Percentiles rank a stretch among this genome's conserved stretches.
These are phyloP conservation scores for Emiliania huxleyi DNA, from an alignment of 78 protist genomes.

Conservation along the genomic window DNA sequence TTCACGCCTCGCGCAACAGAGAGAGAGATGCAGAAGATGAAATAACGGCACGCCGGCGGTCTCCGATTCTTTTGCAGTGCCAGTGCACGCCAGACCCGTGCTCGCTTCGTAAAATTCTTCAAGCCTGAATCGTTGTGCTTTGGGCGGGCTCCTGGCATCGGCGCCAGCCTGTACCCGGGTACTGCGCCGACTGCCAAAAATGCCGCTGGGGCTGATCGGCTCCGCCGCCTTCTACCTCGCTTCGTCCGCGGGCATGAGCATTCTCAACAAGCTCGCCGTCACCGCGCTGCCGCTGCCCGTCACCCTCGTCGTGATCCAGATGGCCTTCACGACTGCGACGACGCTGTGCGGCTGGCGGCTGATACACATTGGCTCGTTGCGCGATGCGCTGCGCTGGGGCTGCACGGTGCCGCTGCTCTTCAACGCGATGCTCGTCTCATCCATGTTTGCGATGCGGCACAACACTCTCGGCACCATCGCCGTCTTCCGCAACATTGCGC, in stretches of 20 bases:
- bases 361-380: background rate
- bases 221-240: background rate
- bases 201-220: background rate
- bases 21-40: no score
- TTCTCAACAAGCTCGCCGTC: background rate
- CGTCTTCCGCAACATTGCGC: background rate
- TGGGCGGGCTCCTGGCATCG: no score
- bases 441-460: background rate
- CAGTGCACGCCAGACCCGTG: no score
- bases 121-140: no score
- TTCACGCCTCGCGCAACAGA: no score
- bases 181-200: no score
- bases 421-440: background rate
- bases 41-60: no score
- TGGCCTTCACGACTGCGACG: background rate
- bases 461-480: background rate
- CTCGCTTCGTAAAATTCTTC: no score
- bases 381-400: constrained; percentile 5
- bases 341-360: background rate
- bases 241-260: background rate
- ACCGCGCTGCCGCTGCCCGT: background rate
- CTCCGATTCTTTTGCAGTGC: no score
- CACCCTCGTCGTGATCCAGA: background rate
- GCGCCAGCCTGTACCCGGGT: no score
- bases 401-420: background rate